These are phyloP conservation scores for Phytopythium helicoides DNA, from an alignment of 352 stramenopile genomes.

Conservation along the genomic window DNA sequence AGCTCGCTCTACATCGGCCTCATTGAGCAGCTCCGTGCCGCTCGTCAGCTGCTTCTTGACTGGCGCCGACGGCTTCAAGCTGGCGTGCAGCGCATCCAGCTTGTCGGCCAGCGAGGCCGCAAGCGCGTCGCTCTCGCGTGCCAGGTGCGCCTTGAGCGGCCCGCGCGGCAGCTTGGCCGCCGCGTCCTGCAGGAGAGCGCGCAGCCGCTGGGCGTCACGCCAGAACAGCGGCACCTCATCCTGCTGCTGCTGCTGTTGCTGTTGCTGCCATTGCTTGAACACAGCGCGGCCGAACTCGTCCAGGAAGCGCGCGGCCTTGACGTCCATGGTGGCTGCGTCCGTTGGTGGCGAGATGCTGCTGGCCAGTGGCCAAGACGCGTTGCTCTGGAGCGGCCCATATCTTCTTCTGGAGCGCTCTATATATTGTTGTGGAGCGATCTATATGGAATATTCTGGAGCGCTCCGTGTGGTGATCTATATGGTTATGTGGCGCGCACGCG, in stretches of 20 bases:
- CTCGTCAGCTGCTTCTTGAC: background rate
- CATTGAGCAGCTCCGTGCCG: conserved; percentile 33
- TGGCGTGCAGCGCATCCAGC: conserved; percentile 30
- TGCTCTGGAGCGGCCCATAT: too few species aligned
- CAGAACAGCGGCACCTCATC: conserved; percentile 38
- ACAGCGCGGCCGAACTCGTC: conserved; percentile 49
- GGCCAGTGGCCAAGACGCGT: background rate
- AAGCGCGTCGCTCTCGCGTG: conserved; percentile 29
- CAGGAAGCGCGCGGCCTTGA: conserved; percentile 54
- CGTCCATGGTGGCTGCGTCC: conserved; percentile 18
- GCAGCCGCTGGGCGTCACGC: conserved; percentile 35
- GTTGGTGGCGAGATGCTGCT: background rate
- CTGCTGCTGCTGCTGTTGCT: conserved; percentile 6
- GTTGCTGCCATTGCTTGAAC: conserved; percentile 55
- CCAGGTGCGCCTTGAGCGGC: conserved; percentile 42
- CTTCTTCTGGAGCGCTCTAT: too few species aligned
- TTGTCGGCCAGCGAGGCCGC: conserved; percentile 24
- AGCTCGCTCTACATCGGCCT: conserved; percentile 54
- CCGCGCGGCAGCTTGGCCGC: conserved; percentile 55
- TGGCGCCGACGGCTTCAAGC: conserved; percentile 9
- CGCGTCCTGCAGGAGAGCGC: conserved; percentile 46
- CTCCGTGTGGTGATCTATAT: too few species aligned
- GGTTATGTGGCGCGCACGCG: too few species aligned
- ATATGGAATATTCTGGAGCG: too few species aligned
- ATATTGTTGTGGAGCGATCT: too few species aligned